Conservation (phyloP, 306 rosid species). For the Cicer arietinum region DNA sequence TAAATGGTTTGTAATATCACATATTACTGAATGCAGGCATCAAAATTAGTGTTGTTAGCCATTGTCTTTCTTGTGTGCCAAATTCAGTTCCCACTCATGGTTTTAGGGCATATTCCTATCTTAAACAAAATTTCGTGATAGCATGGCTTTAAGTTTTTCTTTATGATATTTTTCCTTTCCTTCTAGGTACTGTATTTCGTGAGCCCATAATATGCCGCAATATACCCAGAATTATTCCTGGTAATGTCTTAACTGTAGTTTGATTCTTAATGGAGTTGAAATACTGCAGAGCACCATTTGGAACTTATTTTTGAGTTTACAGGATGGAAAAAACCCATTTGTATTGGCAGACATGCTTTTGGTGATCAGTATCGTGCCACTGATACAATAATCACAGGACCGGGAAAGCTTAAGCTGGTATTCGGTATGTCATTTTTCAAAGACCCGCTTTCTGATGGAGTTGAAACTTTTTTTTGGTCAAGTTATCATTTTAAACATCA, state of each 20-base stretch:
- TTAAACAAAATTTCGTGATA: not conserved
- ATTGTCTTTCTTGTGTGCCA: not conserved
- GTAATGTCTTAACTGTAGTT: slow-evolving; percentile 55
- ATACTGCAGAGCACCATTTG: slow-evolving; percentile 38
- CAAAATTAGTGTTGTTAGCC: slow-evolving; percentile 33
- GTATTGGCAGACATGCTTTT: slow-evolving; percentile 98
- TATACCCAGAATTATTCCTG: slow-evolving; percentile 76
- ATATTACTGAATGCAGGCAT: slow-evolving; percentile 23
- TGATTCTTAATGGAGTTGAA: slow-evolving; percentile 39
- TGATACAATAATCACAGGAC: slow-evolving; percentile 71
- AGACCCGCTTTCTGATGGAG: slow-evolving; percentile 20
- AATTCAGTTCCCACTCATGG: not conserved
- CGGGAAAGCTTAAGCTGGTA: slow-evolving; percentile 95
- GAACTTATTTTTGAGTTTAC: slow-evolving; percentile 52
- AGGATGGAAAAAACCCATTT: slow-evolving; percentile 99
- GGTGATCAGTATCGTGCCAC: slow-evolving; percentile 99
- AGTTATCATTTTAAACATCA: slow-evolving; percentile 21
- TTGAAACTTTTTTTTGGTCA: slow-evolving; percentile 20
- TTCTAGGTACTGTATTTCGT: slow-evolving; percentile 91
- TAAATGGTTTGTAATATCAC: slow-evolving; percentile 67
- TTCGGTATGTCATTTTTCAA: slow-evolving; percentile 66
- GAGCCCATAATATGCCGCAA: slow-evolving; percentile 91
- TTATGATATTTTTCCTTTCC: slow-evolving; percentile 31
- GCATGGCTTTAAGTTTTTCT: not conserved
- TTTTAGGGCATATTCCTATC: not conserved